phyloP scores from a whole-genome alignment of 1,284 basidiomycete genomes.

The Sanghuangporus baumii region DNA sequence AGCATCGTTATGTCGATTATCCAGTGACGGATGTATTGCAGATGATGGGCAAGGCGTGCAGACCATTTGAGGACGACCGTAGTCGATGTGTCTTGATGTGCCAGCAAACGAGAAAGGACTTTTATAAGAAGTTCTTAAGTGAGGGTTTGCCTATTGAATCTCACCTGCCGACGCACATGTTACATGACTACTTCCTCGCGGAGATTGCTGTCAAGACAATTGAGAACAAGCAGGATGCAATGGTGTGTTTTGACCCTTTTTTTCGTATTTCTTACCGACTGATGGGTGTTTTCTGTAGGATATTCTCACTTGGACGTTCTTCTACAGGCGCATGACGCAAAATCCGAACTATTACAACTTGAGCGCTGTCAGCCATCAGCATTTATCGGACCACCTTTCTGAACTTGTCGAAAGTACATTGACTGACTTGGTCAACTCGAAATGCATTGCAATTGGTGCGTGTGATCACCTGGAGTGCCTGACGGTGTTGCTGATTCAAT shows the following conservation, averaged over 20 bases:
- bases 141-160: slow-evolving; percentile 98
- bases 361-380: slow-evolving; percentile 89
- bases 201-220: slow-evolving; percentile 99
- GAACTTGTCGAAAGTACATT: slow-evolving; percentile 94
- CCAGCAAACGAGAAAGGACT: slow-evolving; percentile 94
- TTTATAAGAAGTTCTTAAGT: slow-evolving; percentile 97
- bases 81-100: slow-evolving; percentile 95
- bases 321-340: slow-evolving; percentile 95
- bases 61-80: slow-evolving; percentile 79
- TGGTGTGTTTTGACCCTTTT: slow-evolving; percentile 47
- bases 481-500: slow-evolving; percentile 7
- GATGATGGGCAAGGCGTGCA: slow-evolving; percentile 97
- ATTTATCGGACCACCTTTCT: slow-evolving; percentile 91
- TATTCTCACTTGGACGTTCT: slow-evolving; percentile 92
- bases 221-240: slow-evolving; percentile 96
- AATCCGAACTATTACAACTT: slow-evolving; percentile 96
- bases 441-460: slow-evolving; percentile 90
- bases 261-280: neutral
- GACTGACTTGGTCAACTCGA: slow-evolving; percentile 86
- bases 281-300: slow-evolving; percentile 45
- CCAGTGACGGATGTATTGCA: slow-evolving; percentile 96
- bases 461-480: neutral
- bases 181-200: slow-evolving; percentile 97
- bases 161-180: slow-evolving; percentile 78
- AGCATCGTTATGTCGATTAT: slow-evolving; percentile 97